phyloP scores from a whole-genome alignment of 2,329 filamentous ascomycete species.

The Chaetomium sp. region DNA sequence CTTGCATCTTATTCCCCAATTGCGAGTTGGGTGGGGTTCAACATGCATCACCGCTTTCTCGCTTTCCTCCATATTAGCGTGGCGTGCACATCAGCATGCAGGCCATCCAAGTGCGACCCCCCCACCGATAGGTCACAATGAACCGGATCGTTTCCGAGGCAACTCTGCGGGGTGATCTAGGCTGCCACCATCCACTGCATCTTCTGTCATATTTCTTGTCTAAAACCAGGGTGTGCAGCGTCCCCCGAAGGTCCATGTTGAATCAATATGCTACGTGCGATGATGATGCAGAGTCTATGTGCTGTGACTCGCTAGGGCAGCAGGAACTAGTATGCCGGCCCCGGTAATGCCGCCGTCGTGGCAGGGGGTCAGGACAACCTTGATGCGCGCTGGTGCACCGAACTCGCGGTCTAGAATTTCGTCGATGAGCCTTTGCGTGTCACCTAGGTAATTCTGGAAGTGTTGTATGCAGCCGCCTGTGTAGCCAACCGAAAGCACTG shows the following conservation, averaged over 20 bases:
- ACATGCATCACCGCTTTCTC: slow-evolving; percentile 13
- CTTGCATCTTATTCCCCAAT: slow-evolving; percentile 10
- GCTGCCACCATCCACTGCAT: not conserved
- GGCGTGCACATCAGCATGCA: not conserved
- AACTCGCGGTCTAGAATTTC: slow-evolving; percentile 49
- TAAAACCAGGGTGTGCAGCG: not conserved
- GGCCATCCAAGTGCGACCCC: not conserved
- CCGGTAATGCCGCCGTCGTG: slow-evolving; percentile 65
- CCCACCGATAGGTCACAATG: not conserved
- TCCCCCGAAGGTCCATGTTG: not conserved
- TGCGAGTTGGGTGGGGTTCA: slow-evolving; percentile 2
- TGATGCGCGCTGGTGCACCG: slow-evolving; percentile 39
- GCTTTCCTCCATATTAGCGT: not conserved
- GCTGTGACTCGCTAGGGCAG: slow-evolving; percentile 41
- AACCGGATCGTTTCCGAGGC: not conserved
- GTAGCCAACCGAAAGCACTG: slow-evolving; percentile 73
- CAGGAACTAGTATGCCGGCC: slow-evolving; percentile 61
- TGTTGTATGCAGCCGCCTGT: slow-evolving; percentile 77
- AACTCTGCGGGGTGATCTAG: not conserved
- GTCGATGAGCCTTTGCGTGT: slow-evolving; percentile 52
- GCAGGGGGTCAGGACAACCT: slow-evolving; percentile 56
- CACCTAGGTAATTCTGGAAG: slow-evolving; percentile 45
- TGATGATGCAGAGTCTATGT: slow-evolving; percentile 11
- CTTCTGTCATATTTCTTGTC: not conserved
- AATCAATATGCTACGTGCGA: not conserved